Percentiles rank a stretch among this genome's conserved stretches.
phyloP scores from a whole-genome alignment of 257 asterid species.

The Euphrasia confusa region DNA sequence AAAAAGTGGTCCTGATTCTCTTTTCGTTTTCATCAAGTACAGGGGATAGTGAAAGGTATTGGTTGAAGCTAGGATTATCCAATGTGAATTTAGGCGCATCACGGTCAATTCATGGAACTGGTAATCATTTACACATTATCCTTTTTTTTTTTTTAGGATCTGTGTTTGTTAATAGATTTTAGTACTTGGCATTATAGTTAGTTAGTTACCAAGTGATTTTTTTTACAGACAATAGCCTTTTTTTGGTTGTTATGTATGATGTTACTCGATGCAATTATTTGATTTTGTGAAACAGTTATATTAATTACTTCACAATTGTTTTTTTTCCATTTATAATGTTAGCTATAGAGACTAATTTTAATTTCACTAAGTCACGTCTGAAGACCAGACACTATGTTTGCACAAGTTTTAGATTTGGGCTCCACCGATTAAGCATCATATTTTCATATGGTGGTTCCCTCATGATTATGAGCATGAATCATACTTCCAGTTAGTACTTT shows the following conservation, averaged over 20 bases:
- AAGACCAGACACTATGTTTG: not conserved
- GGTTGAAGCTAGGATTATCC: slow-evolving; percentile 29
- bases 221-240: too few species aligned
- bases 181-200: too few species aligned
- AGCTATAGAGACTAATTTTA: not conserved
- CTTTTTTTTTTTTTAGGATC: not conserved
- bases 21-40: slow-evolving; percentile 21
- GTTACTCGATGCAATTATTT: not conserved
- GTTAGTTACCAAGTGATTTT: too few species aligned
- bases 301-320: too few species aligned
- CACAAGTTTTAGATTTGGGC: not conserved
- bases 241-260: slow-evolving; percentile 4
- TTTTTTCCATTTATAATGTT: not conserved
- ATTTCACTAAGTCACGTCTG: not conserved
- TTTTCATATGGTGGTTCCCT: not conserved
- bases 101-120: slow-evolving; percentile 74
- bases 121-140: slow-evolving; percentile 28
- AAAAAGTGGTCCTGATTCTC: slow-evolving; percentile 13
- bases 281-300: too few species aligned
- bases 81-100: slow-evolving; percentile 23
- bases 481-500: slow-evolving; percentile 1
- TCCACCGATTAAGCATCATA: not conserved
- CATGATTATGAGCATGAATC: not conserved
- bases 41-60: slow-evolving; percentile 29
- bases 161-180: not conserved